These are phyloP conservation scores for Umbellularia californica DNA, from an alignment of 164 flowering plant genomes.

Conservation along the genomic window DNA sequence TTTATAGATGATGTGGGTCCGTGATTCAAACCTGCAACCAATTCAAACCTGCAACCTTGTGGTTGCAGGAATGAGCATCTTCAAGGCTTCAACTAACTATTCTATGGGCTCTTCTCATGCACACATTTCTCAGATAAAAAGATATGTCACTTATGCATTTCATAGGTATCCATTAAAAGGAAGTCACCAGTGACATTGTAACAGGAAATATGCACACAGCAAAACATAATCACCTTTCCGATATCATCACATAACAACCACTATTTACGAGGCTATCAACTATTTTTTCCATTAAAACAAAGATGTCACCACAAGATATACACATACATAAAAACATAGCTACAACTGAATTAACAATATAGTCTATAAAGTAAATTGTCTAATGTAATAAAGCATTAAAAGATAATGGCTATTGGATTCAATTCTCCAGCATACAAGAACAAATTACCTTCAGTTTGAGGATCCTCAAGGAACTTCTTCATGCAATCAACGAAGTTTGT, in stretches of 20 bases:
- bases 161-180: too few species aligned
- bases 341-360: not conserved
- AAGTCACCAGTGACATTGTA: too few species aligned
- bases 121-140: too few species aligned
- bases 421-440: not conserved
- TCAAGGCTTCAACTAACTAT: too few species aligned
- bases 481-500: conserved; percentile 97
- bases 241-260: not conserved
- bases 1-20: too few species aligned
- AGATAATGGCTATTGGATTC: not conserved
- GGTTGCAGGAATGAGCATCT: too few species aligned
- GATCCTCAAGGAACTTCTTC: conserved; percentile 76
- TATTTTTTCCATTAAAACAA: too few species aligned
- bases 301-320: not conserved
- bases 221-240: not conserved
- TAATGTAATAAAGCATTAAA: not conserved
- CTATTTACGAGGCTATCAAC: not conserved
- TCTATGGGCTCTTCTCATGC: too few species aligned
- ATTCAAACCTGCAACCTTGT: too few species aligned
- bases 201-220: not conserved
- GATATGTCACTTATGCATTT: too few species aligned
- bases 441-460: conserved; percentile 91
- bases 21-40: too few species aligned
- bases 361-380: not conserved
- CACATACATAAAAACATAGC: not conserved